Evolutionary conservation across 2,329 filamentous ascomycete genomes (phyloP), one percentile per base, ranked within the genome.

Genomic region (Orbilia brochopaga): DNA sequence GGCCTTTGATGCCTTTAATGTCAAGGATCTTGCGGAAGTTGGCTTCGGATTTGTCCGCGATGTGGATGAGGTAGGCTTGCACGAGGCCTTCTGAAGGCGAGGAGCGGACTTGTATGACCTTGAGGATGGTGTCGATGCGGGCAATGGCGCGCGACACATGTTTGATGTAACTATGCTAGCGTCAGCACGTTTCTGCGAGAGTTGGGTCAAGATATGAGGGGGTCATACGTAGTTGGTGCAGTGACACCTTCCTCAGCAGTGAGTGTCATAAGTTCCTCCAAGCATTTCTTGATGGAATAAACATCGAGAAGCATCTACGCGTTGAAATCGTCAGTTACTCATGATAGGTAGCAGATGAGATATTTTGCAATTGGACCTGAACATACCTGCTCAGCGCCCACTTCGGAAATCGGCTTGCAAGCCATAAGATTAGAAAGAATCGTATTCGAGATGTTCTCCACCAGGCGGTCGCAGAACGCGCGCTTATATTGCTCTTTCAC

Each of bases 11-110:
- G 52, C 94, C 94, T 80, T 99, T 99, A 74, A 99, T 85, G 56
- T 99, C 94, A 51, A 99, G 86, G 69, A 99, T 90, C 81, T 97
- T 97, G 78, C 88, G 88, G 85, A 99, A 99, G 81, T 99, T 99
- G 77, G 87, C 86, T 78, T 97, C 94, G 74, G 90, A 96, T 63
- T 90, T 88, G 82, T 99, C 94, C 75, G 87, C 92, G 75, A 99
- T 94, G 81, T 97, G 94, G 79, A 97, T 96, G 35, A 99, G 87
- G 79, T 99, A 99, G 35, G 94, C 94, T 81, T 97, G 93, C 0
- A 99, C 92, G 2, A 99, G 86, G 1, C 91, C 93, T 82, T 99
- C 94, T 0, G 93, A 90, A 0, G 94, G 94, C 2, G 90, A 90
- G 1, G 92, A 87, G 27, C 91, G 91, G 53, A 99, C 93, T 83